Evolutionary conservation across 768 basidiomycete species (phyloP), one percentile per base, ranked within the genome.

Genomic region (Trametes coccinea): DNA sequence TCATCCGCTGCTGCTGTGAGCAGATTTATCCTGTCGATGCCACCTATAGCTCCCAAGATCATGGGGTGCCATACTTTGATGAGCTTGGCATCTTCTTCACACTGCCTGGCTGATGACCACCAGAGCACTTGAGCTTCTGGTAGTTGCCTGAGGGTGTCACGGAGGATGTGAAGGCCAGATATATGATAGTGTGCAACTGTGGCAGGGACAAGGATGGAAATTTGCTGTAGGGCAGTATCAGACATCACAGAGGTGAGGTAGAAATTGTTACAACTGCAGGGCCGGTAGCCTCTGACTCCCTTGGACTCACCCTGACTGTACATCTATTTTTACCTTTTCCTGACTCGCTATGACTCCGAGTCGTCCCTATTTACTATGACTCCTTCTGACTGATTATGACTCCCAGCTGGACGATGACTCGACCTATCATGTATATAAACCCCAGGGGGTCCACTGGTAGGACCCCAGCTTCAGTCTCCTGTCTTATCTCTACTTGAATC

Each of bases 11-110:
- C 72, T 59, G 79, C 72, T 0, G 74, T 71, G 3, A 72, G 69
- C n/a, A 81, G 66, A 47, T 76, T 77, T 0, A 80, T 62, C 0
- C 80, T 77, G 73, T 81, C 76, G 13, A 81, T 76, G 27, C 69
- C 73, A 4, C 71, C 76, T 69, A 81, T 80, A 8, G 77, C 77
- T 2, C 78, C 76, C 22, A 17, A 41, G 4, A 81, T 70, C 16
- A 74, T 63, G 0, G 66, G 54, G 66, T 78, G 76, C 2, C 66
- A 58, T 5, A 48, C 66, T 16, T 39, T 17, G 37, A 80, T 75
- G 5, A 78, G 66, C 22, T 63, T 37, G n/a, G 63, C 70, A 41
- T 70, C 58, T 8, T 66, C 65, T 43, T 71, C 61, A 49, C 73
- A 79, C 39, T 77, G 71, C 16, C 70, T 63, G 30, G 9, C 52